Evolutionary conservation across 495 filamentous ascomycete genomes (phyloP), one percentile per base, ranked within the genome.

Genomic region (Annulohypoxylon bovei): DNA sequence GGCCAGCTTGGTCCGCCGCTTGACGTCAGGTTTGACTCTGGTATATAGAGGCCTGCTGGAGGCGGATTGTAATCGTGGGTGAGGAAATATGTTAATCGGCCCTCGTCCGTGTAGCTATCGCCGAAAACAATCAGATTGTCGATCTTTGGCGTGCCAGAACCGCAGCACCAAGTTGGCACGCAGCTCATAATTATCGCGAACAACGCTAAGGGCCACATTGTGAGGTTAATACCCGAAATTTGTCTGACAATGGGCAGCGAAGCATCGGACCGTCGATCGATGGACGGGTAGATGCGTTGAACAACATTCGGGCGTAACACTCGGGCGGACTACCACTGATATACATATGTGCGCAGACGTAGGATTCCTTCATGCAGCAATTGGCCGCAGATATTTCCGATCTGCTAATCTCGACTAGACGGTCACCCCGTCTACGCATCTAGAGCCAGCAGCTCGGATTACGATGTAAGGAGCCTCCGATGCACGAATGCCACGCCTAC

Each of bases 21-120:
- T 6, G 88, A 75, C 3, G 90, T 88, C 1, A 46, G 67, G 62
- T 80, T 84, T 62, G 75, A 75, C 74, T 80, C 74, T 28, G 74
- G 76, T 30, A 84, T 79, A 22, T 80, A 57, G 52, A 72, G 82
- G 25, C 92, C 91, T 3, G 85, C 77, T 7, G 91, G 90, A 6
- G 91, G 91, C 0, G 87, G 81, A 1, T 77, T 72, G 16, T 87
- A 86, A 70, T 87, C 84, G 67, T 91, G 78, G 55, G 62, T 76
- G 68, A 81, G 76, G 72, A 92, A 89, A 68, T 91, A 91, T 1
- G 72, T 65, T 18, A 91, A 72, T 2, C 91, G 86, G 5, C 82
- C 84, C 67, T 93, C 90, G 75, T 93, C 91, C 0, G 89, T 91
- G 73, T 89, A 93, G 79, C 90, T 92, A 77, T 92, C 90, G 30